Evolutionary conservation across 2,329 filamentous ascomycete species (phyloP), one percentile per base, ranked within the genome.

Genomic region (Fusarium pseudocircinatum): DNA sequence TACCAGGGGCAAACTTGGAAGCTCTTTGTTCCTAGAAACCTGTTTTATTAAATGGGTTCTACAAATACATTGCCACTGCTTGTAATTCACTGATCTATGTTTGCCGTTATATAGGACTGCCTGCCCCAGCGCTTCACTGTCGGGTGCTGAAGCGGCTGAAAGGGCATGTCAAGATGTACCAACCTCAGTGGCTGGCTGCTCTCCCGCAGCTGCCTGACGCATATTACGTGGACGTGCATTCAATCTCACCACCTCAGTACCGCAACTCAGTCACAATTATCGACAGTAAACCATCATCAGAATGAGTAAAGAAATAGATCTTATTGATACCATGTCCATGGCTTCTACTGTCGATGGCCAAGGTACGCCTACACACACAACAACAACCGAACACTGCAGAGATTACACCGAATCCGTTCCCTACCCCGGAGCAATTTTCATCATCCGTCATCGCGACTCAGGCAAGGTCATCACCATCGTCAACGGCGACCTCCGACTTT

Each of bases 381-480:
- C 39, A 13, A 30, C 50, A 12, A 72, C 62, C 36, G 71, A 67
- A 43, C 65, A 20, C 42, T 36, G 44, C 8, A 32, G n/a, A 14
- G 50, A 67, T 28, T 56, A 47, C 26, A 24, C 37, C 14, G 75
- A 76, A 43, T 75, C 73, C 7, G 70, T 78, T 32, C 75, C 77
- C 12, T 60, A 69, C 13, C 77, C 81, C 7, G 78, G 74, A 36
- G 76, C 73, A 24, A 75, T 74, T 32, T 82, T 77, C 60, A 76
- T 82, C 49, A 82, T 83, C 53, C 78, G 76, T n/a, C 75, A 76
- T 39, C 69, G 63, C 20, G 69, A 69, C 13, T 76, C 73, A 20
- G 73, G 75, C 22, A 73, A 75, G 40, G 60, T 79, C 13, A 75
- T 83, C n/a, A 81, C 81, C 1, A 72, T 82, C 3, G 39, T 77